phyloP scores from a whole-genome alignment of 345 rosid genomes.

The Lumnitzera littorea region DNA sequence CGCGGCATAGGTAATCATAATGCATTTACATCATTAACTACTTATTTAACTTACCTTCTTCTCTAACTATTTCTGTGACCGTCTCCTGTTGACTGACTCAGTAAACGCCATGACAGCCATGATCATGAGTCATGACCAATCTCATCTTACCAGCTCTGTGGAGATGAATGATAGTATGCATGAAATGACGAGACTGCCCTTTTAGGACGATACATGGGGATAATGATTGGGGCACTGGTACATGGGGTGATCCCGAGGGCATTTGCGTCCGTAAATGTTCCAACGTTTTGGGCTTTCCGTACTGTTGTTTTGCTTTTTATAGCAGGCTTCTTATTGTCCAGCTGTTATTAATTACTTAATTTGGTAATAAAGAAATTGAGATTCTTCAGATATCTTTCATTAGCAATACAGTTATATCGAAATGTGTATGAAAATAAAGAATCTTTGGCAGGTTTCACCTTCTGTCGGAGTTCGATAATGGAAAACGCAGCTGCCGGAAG shows the following conservation, averaged over 20 bases:
- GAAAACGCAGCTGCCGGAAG: slow-evolving; percentile 95
- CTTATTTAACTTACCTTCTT: too few species aligned
- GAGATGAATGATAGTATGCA: too few species aligned
- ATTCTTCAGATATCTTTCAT: too few species aligned
- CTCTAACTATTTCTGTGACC: too few species aligned
- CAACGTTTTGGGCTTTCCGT: slow-evolving; percentile 10
- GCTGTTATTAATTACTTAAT: slow-evolving; percentile 4
- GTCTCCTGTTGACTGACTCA: too few species aligned
- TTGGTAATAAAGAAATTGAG: not conserved
- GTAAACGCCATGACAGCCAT: too few species aligned
- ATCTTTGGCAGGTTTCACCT: slow-evolving; percentile 61
- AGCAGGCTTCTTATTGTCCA: slow-evolving; percentile 1
- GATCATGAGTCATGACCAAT: not conserved
- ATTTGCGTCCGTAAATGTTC: slow-evolving; percentile 34
- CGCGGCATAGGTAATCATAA: too few species aligned
- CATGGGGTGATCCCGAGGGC: slow-evolving; percentile 47
- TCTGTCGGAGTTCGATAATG: slow-evolving; percentile 89
- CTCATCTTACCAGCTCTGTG: too few species aligned
- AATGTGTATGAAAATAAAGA: too few species aligned
- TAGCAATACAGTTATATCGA: not conserved
- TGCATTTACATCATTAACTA: too few species aligned
- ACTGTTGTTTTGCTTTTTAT: slow-evolving; percentile 14
- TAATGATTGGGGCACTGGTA: slow-evolving; percentile 29
- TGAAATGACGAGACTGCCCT: slow-evolving; percentile 32
- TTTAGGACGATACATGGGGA: not conserved